Evolutionary conservation across 2,329 filamentous ascomycete species (phyloP).

Genomic region (Emmonsia crescens): DNA sequence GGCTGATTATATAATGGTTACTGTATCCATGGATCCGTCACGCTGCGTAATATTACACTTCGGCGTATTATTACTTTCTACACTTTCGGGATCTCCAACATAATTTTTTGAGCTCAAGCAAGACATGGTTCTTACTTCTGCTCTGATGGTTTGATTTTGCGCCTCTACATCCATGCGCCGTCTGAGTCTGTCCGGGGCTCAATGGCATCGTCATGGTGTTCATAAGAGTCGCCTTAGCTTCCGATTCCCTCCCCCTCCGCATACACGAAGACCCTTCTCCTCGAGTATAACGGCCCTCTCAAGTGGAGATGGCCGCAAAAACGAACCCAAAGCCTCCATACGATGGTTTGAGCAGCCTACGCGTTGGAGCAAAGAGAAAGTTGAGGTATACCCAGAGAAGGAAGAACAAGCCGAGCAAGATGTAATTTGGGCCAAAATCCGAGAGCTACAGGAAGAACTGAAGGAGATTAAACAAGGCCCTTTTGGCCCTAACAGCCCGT

Average conservation of each 20-base stretch:
- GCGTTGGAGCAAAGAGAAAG: conserved; percentile 24
- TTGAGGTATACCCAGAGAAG: conserved; percentile 29
- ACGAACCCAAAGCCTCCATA: conserved; percentile 29
- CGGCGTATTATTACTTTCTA: not conserved
- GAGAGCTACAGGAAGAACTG: conserved; percentile 31
- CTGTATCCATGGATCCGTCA: not conserved
- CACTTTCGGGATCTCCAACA: conserved; percentile 9
- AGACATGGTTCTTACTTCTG: conserved; percentile 6
- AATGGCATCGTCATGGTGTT: conserved; percentile 34
- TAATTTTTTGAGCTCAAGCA: conserved; percentile 8
- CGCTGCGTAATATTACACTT: not conserved
- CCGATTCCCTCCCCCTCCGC: conserved; percentile 11
- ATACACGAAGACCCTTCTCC: conserved; percentile 22
- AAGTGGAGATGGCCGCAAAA: conserved; percentile 19
- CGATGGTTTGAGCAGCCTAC: conserved; percentile 35
- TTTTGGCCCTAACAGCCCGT: conserved; percentile 33
- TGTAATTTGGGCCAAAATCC: conserved; percentile 28
- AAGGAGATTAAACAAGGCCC: conserved; percentile 31
- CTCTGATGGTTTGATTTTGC: conserved; percentile 22
- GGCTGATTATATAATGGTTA: not conserved
- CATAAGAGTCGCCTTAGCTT: conserved; percentile 22
- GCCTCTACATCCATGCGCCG: conserved; percentile 32
- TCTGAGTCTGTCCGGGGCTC: conserved; percentile 33
- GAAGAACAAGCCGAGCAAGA: conserved; percentile 29
- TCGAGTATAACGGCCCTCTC: conserved; percentile 19